These are phyloP conservation scores for Garcileccinum viscosum DNA, from an alignment of 1,284 basidiomycete species.

Conservation along the genomic window DNA sequence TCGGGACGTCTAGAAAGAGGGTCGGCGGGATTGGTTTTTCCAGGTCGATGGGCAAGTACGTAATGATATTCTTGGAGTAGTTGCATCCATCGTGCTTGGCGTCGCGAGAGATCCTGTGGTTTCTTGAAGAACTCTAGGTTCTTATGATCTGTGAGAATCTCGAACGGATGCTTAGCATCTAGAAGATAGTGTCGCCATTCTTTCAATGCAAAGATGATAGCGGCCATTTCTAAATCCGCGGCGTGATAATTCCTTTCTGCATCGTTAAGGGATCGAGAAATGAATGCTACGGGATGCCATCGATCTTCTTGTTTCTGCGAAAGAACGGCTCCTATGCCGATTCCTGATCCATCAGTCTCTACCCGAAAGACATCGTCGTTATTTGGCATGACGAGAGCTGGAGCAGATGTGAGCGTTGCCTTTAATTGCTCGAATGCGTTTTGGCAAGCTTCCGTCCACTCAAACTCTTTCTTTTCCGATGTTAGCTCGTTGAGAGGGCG, in stretches of 20 bases:
- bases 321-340: fast-evolving
- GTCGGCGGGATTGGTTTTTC: no score
- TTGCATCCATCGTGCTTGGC: neutral
- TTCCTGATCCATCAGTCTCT: neutral
- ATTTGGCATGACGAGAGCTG: neutral
- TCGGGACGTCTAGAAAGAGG: no score
- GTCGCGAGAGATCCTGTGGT: neutral
- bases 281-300: neutral
- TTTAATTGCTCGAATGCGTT: neutral
- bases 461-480: neutral
- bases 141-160: neutral
- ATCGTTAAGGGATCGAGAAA: fast-evolving
- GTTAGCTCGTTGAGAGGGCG: neutral
- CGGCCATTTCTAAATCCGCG: neutral
- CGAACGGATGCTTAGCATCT: neutral
- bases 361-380: neutral
- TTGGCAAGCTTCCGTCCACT: neutral
- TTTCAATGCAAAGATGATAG: neutral
- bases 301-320: neutral
- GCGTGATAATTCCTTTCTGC: neutral
- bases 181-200: neutral
- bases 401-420: fast-evolving
- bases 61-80: neutral
- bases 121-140: neutral
- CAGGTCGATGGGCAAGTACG: neutral